phyloP scores from a whole-genome alignment of 108 stramenopile genomes.

The Cyclotella baltica region DNA sequence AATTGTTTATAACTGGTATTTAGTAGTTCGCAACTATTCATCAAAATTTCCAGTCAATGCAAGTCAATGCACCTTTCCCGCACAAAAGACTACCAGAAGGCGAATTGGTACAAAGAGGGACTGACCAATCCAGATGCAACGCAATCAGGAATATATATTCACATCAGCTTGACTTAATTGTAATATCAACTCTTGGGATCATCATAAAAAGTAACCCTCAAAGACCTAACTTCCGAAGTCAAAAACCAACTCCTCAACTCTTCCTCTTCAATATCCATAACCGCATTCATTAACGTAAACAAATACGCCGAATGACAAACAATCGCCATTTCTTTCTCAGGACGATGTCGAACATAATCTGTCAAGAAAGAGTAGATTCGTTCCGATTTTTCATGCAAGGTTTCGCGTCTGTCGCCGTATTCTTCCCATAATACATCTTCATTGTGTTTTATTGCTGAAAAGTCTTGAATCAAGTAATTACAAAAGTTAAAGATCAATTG shows the following conservation, averaged over 20 bases:
- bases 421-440: conserved; percentile 51
- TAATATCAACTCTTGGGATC: too few species aligned
- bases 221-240: conserved; percentile 66
- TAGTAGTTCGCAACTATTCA: too few species aligned
- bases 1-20: too few species aligned
- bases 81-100: too few species aligned
- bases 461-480: too few species aligned
- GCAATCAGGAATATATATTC: too few species aligned
- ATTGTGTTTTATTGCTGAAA: conserved; percentile 55
- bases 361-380: conserved; percentile 67
- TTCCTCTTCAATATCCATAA: conserved; percentile 56
- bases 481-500: too few species aligned
- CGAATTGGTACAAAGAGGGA: too few species aligned
- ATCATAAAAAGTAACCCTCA: conserved; percentile 58
- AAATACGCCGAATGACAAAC: conserved; percentile 72
- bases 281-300: conserved; percentile 66
- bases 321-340: conserved; percentile 65
- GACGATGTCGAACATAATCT: conserved; percentile 54
- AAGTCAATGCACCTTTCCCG: too few species aligned
- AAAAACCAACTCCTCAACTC: conserved; percentile 63
- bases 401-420: conserved; percentile 49
- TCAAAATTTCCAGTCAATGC: too few species aligned
- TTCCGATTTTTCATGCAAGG: conserved; percentile 43
- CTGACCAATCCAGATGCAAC: too few species aligned
- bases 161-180: too few species aligned